These are phyloP conservation scores for Prunus dulcis DNA, from an alignment of 306 rosid genomes.

Conservation along the genomic window DNA sequence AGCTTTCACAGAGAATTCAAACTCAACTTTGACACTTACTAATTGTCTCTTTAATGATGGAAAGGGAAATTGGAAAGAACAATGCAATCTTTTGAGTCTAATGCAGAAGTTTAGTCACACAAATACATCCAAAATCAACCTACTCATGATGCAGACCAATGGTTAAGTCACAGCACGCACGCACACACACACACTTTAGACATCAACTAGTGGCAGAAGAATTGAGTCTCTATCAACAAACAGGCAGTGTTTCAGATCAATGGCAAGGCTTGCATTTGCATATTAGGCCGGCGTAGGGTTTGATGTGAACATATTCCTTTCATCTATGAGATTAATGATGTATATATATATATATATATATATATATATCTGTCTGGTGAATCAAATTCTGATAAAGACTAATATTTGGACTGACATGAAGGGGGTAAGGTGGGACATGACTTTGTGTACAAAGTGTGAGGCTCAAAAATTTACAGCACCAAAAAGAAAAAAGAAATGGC, in stretches of 20 bases:
- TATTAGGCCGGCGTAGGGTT: background rate
- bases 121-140: background rate
- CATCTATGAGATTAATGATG: background rate
- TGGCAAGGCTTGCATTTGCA: background rate
- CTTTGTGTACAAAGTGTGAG: background rate
- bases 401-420: constrained; percentile 6
- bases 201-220: constrained; percentile 24
- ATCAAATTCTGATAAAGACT: constrained; percentile 10
- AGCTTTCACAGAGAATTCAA: no score
- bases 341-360: no score
- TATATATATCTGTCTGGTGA: background rate
- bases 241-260: background rate
- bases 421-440: constrained; percentile 5
- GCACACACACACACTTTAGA: background rate
- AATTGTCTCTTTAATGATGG: background rate
- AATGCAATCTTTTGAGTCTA: background rate
- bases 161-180: background rate
- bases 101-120: background rate
- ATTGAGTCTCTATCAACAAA: constrained; percentile 17
- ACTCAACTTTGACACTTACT: background rate
- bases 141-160: background rate
- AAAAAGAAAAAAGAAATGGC: background rate
- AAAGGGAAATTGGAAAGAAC: background rate
- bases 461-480: background rate
- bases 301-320: background rate